phyloP scores from a whole-genome alignment of 192 early-diverging fungal species.

The Linnemannia schmuckeri region DNA sequence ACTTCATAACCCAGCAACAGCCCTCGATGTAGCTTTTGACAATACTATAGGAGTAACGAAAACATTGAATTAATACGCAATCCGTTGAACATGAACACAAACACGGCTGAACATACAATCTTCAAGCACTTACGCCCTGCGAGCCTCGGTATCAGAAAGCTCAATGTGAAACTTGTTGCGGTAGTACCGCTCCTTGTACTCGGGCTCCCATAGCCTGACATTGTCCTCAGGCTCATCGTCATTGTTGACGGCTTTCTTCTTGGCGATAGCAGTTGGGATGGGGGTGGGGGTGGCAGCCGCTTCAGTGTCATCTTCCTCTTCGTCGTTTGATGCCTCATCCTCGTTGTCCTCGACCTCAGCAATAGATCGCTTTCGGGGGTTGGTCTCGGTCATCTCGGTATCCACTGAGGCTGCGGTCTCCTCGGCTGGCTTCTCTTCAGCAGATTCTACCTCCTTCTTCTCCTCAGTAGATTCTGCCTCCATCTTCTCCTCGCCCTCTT shows the following conservation, averaged over 20 bases:
- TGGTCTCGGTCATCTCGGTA: constrained; percentile 20
- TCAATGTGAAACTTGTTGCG: constrained; percentile 73
- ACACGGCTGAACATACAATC: not conserved
- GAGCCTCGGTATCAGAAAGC: constrained; percentile 68
- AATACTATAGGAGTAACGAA: constrained; percentile 48
- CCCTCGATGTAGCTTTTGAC: constrained; percentile 92
- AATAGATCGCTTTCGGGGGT: constrained; percentile 40
- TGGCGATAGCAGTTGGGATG: constrained; percentile 53
- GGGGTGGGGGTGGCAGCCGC: constrained; percentile 57
- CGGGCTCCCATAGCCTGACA: constrained; percentile 80
- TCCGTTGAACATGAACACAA: not conserved
- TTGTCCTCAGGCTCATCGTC: constrained; percentile 74
- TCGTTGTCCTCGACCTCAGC: constrained; percentile 52
- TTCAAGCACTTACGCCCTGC: constrained; percentile 60
- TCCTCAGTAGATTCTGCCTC: constrained; percentile 1
- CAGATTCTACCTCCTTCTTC: not conserved
- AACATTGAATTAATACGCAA: not conserved
- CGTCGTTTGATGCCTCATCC: constrained; percentile 32
- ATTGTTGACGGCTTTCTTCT: constrained; percentile 50
- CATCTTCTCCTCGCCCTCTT: constrained; percentile 53
- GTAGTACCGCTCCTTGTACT: constrained; percentile 84
- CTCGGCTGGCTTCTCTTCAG: not conserved
- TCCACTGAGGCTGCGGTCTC: constrained; percentile 9
- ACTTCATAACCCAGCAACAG: constrained; percentile 95
- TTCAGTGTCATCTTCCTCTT: constrained; percentile 57